Evolutionary conservation across 257 asterid genomes (phyloP).

Genomic region (Solanum acaule): DNA sequence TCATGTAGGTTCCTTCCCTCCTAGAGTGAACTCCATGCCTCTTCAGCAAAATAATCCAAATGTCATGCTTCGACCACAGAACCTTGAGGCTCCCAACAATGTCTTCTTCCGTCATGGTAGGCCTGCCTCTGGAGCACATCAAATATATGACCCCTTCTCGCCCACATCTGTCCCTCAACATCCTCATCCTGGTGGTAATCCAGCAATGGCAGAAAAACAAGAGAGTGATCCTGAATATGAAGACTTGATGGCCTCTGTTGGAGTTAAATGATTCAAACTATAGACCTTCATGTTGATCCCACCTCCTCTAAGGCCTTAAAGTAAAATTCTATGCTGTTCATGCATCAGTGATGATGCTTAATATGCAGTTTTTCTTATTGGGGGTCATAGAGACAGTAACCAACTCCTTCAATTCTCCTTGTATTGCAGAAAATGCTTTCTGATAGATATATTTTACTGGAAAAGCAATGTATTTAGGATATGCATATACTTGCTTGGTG

Average conservation of each 20-base stretch:
- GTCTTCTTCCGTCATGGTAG: constrained; percentile 21
- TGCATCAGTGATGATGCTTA: not conserved
- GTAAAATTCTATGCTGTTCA: not conserved
- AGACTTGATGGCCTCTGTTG: constrained; percentile 84
- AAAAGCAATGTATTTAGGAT: not conserved
- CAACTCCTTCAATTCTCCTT: not conserved
- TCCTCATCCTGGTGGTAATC: constrained; percentile 32
- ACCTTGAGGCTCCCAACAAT: constrained; percentile 31
- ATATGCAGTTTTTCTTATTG: not conserved
- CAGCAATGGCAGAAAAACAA: constrained; percentile 27
- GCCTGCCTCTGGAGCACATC: constrained; percentile 46
- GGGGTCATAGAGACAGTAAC: not conserved
- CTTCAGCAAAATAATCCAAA: constrained; percentile 41
- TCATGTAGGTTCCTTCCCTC: constrained; percentile 39
- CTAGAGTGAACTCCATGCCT: constrained; percentile 42
- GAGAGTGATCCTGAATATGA: constrained; percentile 80
- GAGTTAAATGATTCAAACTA: constrained; percentile 44
- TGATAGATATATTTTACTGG: not conserved
- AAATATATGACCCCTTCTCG: constrained; percentile 74
- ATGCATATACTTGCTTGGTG: not conserved
- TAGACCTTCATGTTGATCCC: not conserved
- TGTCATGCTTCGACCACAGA: constrained; percentile 25
- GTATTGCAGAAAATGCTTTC: not conserved
- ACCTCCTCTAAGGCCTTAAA: not conserved
- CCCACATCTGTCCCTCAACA: constrained; percentile 49